These are phyloP conservation scores for Aurifilum marmelostoma DNA, from an alignment of 2,329 filamentous ascomycete genomes.

Conservation along the genomic window DNA sequence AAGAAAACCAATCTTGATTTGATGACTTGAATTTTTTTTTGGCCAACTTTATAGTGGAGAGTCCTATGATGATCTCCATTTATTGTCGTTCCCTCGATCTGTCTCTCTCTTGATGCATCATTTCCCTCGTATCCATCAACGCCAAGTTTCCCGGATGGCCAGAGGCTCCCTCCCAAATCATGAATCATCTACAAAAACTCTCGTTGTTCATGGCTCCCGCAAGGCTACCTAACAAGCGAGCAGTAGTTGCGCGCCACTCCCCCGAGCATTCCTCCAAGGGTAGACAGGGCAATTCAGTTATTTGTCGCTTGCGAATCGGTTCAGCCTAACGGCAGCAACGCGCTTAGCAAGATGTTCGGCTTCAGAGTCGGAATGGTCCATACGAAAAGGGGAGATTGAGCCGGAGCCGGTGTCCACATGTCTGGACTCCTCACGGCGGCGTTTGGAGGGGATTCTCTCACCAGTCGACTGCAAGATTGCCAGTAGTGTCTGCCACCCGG, in stretches of 20 bases:
- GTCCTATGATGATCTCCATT: background rate
- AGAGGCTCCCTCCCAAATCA: background rate
- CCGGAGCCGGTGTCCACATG: constrained; percentile 21
- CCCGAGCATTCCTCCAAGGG: background rate
- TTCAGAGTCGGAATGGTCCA: constrained; percentile 40
- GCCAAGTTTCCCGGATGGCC: constrained; percentile 1
- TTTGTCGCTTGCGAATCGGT: constrained; percentile 37
- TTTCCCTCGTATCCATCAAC: constrained; percentile 8
- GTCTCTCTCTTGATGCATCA: constrained; percentile 6
- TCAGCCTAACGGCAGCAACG: constrained; percentile 69
- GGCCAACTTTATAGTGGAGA: too few relatives aligned
- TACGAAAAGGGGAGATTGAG: constrained; percentile 33
- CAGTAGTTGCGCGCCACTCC: background rate
- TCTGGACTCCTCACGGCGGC: constrained; percentile 47
- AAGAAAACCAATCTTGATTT: background rate
- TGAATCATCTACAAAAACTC: background rate
- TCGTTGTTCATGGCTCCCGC: background rate
- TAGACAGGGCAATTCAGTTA: background rate
- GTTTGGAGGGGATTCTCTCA: constrained; percentile 86
- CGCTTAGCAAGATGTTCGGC: constrained; percentile 64
- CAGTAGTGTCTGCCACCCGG: constrained; percentile 92
- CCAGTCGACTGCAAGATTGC: constrained; percentile 94
- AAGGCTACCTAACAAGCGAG: background rate
- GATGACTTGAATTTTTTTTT: background rate
- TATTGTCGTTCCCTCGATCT: background rate